phyloP scores from a whole-genome alignment of 208 protist genomes.

The Endotrypanum monterogeii region DNA sequence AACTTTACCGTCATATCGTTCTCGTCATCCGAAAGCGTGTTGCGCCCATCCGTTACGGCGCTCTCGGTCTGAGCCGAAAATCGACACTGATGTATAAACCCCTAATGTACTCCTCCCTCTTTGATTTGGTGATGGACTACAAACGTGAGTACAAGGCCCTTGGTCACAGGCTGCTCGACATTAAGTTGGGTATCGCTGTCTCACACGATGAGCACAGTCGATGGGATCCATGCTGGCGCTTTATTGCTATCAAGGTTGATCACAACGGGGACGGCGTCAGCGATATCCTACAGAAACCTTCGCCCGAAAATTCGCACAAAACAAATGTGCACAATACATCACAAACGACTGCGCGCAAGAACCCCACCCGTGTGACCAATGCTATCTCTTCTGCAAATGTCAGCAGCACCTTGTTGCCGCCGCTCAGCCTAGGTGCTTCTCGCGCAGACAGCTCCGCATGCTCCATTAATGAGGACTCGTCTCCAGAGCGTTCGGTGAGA shows the following conservation, averaged over 20 bases:
- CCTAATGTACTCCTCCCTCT: slow-evolving; percentile 61
- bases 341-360: neutral
- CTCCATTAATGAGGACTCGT: neutral
- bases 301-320: neutral
- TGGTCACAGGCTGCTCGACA: slow-evolving; percentile 80
- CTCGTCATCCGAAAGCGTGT: slow-evolving; percentile 56
- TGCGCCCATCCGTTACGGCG: slow-evolving; percentile 51
- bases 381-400: neutral
- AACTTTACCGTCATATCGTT: slow-evolving; percentile 85
- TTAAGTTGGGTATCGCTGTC: slow-evolving; percentile 85
- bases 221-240: slow-evolving; percentile 80
- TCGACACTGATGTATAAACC: slow-evolving; percentile 89
- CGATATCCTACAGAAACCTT: neutral
- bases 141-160: slow-evolving; percentile 69
- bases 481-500: neutral
- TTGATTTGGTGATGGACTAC: slow-evolving; percentile 89
- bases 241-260: slow-evolving; percentile 64
- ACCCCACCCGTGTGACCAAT: neutral
- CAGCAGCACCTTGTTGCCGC: neutral
- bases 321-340: neutral
- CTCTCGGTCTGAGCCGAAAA: slow-evolving; percentile 88
- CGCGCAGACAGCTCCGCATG: neutral
- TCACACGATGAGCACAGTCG: slow-evolving; percentile 58
- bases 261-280: slow-evolving; percentile 16
- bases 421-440: neutral